A percentile compares a stretch with the other conserved stretches of the same genome.
Conservation (phyloP, 805 yeast genomes). For the Ogataea paraovalis region DNA sequence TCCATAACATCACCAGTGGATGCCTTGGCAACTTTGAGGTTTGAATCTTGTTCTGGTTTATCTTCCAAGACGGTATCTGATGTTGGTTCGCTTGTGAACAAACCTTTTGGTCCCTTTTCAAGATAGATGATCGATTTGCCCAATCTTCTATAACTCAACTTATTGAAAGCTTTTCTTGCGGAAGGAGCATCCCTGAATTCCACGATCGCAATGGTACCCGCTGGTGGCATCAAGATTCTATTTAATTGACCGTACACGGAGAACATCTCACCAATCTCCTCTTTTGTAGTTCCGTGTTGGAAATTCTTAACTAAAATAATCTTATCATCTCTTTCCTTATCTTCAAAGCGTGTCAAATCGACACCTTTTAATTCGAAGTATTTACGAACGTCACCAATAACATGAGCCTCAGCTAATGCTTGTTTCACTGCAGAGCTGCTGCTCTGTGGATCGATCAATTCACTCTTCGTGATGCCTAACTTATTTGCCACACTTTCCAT, state of each 20-base stretch:
- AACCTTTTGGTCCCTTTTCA: conserved; percentile 88
- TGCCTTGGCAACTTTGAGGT: conserved; percentile 29
- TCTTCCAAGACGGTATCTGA: conserved; percentile 32
- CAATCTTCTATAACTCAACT: conserved; percentile 81
- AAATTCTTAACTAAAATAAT: conserved; percentile 84
- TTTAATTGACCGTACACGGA: conserved; percentile 73
- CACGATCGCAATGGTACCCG: conserved; percentile 92
- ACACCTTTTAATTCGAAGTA: conserved; percentile 85
- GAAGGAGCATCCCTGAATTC: conserved; percentile 79
- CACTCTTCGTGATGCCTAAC: conserved; percentile 78
- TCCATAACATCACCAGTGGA: conserved; percentile 28
- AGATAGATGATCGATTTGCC: conserved; percentile 83
- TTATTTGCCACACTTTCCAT: conserved; percentile 82
- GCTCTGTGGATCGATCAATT: conserved; percentile 82
- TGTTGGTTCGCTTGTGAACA: conserved; percentile 61
- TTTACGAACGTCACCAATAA: conserved; percentile 83
- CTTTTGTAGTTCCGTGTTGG: conserved; percentile 78
- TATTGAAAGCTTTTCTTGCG: conserved; percentile 86
- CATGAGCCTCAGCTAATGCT: conserved; percentile 96
- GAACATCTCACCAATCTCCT: conserved; percentile 80
- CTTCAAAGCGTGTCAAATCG: conserved; percentile 69
- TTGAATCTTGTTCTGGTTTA: conserved; percentile 26
- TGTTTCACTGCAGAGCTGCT: conserved; percentile 90
- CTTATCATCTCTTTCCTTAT: conserved; percentile 71
- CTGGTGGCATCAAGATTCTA: conserved; percentile 88